Base-by-base conservation (phyloP, 345 rosid species). In the Eucalyptus rudis region DNA sequence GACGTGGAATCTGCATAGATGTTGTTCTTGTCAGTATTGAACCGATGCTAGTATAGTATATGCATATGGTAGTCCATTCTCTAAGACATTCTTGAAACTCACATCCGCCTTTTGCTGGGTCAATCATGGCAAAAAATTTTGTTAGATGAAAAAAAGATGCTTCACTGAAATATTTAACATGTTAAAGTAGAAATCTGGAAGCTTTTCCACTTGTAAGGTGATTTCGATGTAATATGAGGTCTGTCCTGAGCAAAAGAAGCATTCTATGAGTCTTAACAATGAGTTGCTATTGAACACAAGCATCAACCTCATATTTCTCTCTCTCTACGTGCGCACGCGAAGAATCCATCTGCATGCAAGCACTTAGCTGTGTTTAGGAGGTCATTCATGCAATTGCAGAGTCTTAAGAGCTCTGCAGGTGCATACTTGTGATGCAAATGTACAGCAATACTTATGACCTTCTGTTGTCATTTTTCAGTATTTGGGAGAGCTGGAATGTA, bases 401-500 rank as follows among this genome's bases (percentile, higher is more conserved):
- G 47, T 86, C 66, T 52, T n/a, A 40, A 24, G 59, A 40, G 10
- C 87, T 40, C 49, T 54, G 15, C 64, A 86, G 64, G 50, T 81
- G 64, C 25, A 79, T 80, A 33, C 33, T 88, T 20, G 25, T 80
- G 22, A 40, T 52, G n/a, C 25, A 16, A 79, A 25, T 71, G 66
- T 10, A 29, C 80, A 29, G 36, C 50, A 56, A 50, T 89, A 24
- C 66, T 88, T 86, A 86, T 51, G 86, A 58, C 64, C 87, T 64
- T 88, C 84, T 40, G 49, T 50, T 91, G 25, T 88, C 45, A 50
- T 90, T 89, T n/a, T 90, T 89, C 49, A 98, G 99, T 97, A 96
- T 90, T 91, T 96, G 96, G 99, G 99, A 92, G 99, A 97, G 94
- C 91, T 96, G 86, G 99, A 99, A 36, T 97, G 96, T 89, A 68